Base-by-base conservation (phyloP, 2,329 filamentous ascomycete genomes). In the Fusarium fracticaudum region DNA sequence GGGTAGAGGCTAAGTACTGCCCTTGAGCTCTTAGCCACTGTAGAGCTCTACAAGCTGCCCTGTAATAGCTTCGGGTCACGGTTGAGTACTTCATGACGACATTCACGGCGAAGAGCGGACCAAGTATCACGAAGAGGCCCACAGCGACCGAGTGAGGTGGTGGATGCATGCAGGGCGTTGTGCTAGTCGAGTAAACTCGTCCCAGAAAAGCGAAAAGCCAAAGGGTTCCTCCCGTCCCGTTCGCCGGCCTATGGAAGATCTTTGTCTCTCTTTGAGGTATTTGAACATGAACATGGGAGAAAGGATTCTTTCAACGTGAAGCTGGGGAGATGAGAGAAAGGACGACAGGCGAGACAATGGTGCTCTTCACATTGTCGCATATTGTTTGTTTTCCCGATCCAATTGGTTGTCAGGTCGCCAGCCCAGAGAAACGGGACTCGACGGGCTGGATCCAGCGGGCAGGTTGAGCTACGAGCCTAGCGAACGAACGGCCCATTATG, bases 161-260 rank as follows among this genome's bases (percentile, higher is more conserved):
- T 78, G 77, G 71, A 70, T 75, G 69, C 67, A 73, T 76, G 72
- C 74, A 72, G 76, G 75, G 76, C 75, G 72, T 77, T 78, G 75
- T 75, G 73, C 77, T 77, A 77, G 72, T 68, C 60, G 69, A 75
- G 72, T 63, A 69, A 60, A 69, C 64, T 77, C 75, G 54, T 75
- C 72, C 72, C 66, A 68, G 73, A 74, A 67, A 75, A 51, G 43
- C 59, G 65, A 66, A 68, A 68, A 60, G 67, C 76, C 72, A 76
- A 71, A 77, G 73, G 76, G 76, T 69, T 78, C 74, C 74, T 78
- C 76, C 75, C 76, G 76, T 78, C 70, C 74, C 76, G 74, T 77
- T 78, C 65, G 64, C 70, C 67, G 66, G 72, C 40, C 72, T 76
- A 33, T 72, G 57, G 50, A 64, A 72, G 53, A 38, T 67, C 44